These are phyloP conservation scores for Lachancea sp. DNA, from an alignment of 805 yeast species.

Conservation along the genomic window DNA sequence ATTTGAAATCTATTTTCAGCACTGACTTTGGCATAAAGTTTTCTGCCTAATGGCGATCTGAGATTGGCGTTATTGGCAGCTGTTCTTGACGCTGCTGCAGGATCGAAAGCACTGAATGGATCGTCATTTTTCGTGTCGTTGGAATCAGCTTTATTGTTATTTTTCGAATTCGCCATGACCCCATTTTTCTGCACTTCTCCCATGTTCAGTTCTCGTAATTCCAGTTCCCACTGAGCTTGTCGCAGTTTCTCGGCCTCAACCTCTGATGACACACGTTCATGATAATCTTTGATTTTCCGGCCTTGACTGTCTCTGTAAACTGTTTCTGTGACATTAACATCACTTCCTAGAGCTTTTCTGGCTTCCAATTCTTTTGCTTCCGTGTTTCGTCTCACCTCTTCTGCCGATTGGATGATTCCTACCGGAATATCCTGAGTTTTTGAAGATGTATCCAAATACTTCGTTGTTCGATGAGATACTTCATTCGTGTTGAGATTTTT, in stretches of 20 bases:
- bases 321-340: slow-evolving; percentile 31
- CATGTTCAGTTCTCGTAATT: slow-evolving; percentile 35
- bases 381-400: slow-evolving; percentile 35
- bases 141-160: slow-evolving; percentile 11
- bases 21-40: slow-evolving; percentile 40
- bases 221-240: slow-evolving; percentile 26
- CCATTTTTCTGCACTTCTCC: slow-evolving; percentile 31
- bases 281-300: slow-evolving; percentile 39
- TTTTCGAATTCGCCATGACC: slow-evolving; percentile 22
- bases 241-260: slow-evolving; percentile 18
- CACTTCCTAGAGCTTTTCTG: slow-evolving; percentile 8
- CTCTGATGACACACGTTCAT: slow-evolving; percentile 6
- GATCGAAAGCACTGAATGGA: slow-evolving; percentile 48
- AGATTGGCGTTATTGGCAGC: neutral
- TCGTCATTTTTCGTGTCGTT: slow-evolving; percentile 39
- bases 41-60: slow-evolving; percentile 40
- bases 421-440: slow-evolving; percentile 17
- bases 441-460: slow-evolving; percentile 7
- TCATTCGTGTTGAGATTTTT: slow-evolving; percentile 27
- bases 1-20: slow-evolving; percentile 72
- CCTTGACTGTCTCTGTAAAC: slow-evolving; percentile 61
- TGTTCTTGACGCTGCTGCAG: slow-evolving; percentile 19
- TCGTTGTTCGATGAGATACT: slow-evolving; percentile 4
- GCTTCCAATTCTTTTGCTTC: slow-evolving; percentile 28
- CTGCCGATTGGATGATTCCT: slow-evolving; percentile 45